A percentile compares a stretch with the other conserved stretches of the same genome.
phyloP scores from a whole-genome alignment of 805 yeast species.

The Ogataea methylovora region DNA sequence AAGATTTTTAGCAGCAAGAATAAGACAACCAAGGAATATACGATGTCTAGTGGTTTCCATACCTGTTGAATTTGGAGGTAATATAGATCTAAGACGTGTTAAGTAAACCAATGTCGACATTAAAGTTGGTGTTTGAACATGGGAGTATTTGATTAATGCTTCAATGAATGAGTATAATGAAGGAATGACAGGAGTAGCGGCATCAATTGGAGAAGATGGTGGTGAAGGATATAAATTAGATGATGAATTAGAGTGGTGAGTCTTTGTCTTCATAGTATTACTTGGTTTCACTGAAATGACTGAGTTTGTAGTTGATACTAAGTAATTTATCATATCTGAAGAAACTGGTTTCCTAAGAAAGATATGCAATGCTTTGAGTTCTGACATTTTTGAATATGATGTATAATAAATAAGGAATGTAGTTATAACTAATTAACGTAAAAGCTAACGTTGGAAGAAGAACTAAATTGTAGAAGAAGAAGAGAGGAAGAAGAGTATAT shows the following conservation, averaged over 20 bases:
- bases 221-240: slow-evolving; percentile 29
- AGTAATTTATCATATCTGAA: slow-evolving; percentile 48
- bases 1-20: slow-evolving; percentile 84
- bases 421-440: too few relatives aligned
- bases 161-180: slow-evolving; percentile 60
- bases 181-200: slow-evolving; percentile 23
- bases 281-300: slow-evolving; percentile 45
- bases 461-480: too few relatives aligned
- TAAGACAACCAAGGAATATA: slow-evolving; percentile 81
- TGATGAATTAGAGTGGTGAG: slow-evolving; percentile 14
- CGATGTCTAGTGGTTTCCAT: slow-evolving; percentile 92
- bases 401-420: too few relatives aligned
- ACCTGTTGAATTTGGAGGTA: slow-evolving; percentile 87
- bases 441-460: too few relatives aligned
- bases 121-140: slow-evolving; percentile 90
- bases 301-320: slow-evolving; percentile 51
- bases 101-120: slow-evolving; percentile 89
- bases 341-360: slow-evolving; percentile 51
- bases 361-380: slow-evolving; percentile 40
- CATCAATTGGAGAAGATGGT: slow-evolving; percentile 28
- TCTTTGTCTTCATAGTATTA: too few relatives aligned
- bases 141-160: slow-evolving; percentile 66
- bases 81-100: slow-evolving; percentile 62
- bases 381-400: slow-evolving; percentile 32
- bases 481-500: too few relatives aligned